These are phyloP conservation scores for Dunaliella primolecta DNA, from an alignment of 139 green algal species.

Conservation along the genomic window DNA sequence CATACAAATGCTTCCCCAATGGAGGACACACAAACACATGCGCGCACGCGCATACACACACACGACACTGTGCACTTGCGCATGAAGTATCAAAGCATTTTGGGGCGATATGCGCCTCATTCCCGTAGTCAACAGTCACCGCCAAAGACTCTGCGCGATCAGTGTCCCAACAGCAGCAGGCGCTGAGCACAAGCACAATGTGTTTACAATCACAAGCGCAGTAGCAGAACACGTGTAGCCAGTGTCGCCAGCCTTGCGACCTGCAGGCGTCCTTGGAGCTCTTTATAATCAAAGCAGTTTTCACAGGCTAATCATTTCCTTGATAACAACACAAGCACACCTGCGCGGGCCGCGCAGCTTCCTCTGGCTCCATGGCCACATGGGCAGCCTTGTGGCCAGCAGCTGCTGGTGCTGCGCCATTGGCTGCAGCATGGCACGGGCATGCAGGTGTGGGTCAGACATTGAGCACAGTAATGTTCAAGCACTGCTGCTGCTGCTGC, in stretches of 20 bases:
- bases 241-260: not conserved
- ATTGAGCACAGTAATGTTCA: not conserved
- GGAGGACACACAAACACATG: too few species aligned
- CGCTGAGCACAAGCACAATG: not conserved
- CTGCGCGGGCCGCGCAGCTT: not conserved
- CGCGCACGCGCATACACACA: too few species aligned
- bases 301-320: not conserved
- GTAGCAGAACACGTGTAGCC: too few species aligned
- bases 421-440: not conserved
- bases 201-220: too few species aligned
- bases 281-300: not conserved
- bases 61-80: too few species aligned
- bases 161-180: not conserved
- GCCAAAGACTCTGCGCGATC: too few species aligned
- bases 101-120: too few species aligned
- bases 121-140: too few species aligned
- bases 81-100: too few species aligned
- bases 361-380: not conserved
- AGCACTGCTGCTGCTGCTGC: not conserved
- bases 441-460: not conserved
- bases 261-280: not conserved
- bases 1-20: not conserved
- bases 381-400: not conserved
- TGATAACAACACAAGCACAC: not conserved
- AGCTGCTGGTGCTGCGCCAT: not conserved